phyloP scores from a whole-genome alignment of 805 yeast species.

The Ogataea ramenticola region DNA sequence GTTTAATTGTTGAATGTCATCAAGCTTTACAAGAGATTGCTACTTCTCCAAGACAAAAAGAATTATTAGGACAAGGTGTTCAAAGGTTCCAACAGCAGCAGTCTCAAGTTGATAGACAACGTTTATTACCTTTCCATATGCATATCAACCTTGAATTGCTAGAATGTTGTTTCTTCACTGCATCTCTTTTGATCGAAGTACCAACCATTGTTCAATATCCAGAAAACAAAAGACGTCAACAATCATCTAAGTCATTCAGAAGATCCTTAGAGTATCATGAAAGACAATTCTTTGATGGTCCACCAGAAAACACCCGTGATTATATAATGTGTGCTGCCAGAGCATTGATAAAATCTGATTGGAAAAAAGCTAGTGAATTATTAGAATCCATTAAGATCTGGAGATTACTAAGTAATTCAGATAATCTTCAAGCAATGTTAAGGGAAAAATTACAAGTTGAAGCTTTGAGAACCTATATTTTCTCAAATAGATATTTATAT shows the following conservation, averaged over 20 bases:
- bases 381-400: slow-evolving; percentile 77
- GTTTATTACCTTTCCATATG: slow-evolving; percentile 94
- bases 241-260: slow-evolving; percentile 74
- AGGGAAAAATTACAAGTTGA: slow-evolving; percentile 76
- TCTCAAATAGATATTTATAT: slow-evolving; percentile 73
- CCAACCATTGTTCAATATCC: slow-evolving; percentile 79
- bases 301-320: slow-evolving; percentile 95
- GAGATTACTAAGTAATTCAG: slow-evolving; percentile 70
- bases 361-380: slow-evolving; percentile 70
- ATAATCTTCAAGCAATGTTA: slow-evolving; percentile 62
- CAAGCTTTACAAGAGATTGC: slow-evolving; percentile 84
- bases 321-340: slow-evolving; percentile 88
- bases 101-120: slow-evolving; percentile 56
- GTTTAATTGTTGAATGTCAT: slow-evolving; percentile 79
- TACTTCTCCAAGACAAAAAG: slow-evolving; percentile 79
- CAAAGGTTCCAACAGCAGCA: slow-evolving; percentile 54
- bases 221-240: slow-evolving; percentile 48
- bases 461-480: slow-evolving; percentile 88
- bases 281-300: slow-evolving; percentile 92
- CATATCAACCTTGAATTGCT: slow-evolving; percentile 93
- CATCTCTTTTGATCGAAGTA: slow-evolving; percentile 82
- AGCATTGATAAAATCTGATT: slow-evolving; percentile 81
- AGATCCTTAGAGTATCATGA: slow-evolving; percentile 88
- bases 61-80: slow-evolving; percentile 85
- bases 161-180: slow-evolving; percentile 89